These are phyloP conservation scores for Candida hungchunana DNA, from an alignment of 805 yeast species.

Conservation along the genomic window DNA sequence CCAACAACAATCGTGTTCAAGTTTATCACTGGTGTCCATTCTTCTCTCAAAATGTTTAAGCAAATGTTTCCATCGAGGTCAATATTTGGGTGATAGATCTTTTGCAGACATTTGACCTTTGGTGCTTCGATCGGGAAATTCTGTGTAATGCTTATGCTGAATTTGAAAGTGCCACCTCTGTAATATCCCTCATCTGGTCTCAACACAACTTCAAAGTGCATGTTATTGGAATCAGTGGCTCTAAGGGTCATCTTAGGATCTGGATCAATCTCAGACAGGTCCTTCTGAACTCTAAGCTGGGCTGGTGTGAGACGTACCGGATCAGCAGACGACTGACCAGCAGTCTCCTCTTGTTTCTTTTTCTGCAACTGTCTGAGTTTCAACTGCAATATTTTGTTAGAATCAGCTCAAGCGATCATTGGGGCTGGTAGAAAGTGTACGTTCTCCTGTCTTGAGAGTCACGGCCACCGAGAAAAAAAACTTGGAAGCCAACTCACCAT, in stretches of 20 bases:
- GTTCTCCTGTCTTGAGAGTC: no score
- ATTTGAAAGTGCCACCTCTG: slow-evolving; percentile 61
- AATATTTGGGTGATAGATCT: slow-evolving; percentile 91
- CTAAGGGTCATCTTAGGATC: no score
- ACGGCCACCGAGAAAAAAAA: no score
- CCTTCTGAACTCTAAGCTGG: slow-evolving; percentile 71
- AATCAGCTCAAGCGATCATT: no score
- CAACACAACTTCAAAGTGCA: slow-evolving; percentile 55
- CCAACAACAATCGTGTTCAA: slow-evolving; percentile 82
- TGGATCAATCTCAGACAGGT: slow-evolving; percentile 68
- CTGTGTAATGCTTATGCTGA: slow-evolving; percentile 59
- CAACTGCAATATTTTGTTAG: no score
- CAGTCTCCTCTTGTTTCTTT: slow-evolving; percentile 47
- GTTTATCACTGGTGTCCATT: slow-evolving; percentile 92
- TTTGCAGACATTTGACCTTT: slow-evolving; percentile 63
- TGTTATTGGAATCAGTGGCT: slow-evolving; percentile 48
- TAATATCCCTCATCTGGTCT: slow-evolving; percentile 73
- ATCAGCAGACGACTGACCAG: slow-evolving; percentile 4
- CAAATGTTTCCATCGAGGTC: slow-evolving; percentile 90
- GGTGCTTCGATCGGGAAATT: slow-evolving; percentile 94
- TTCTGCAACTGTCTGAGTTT: slow-evolving; percentile 57
- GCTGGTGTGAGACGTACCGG: slow-evolving; percentile 47
- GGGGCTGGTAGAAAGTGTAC: no score
- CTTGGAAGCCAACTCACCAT: neutral
- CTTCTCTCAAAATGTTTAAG: slow-evolving; percentile 85